Base-by-base conservation (phyloP, 768 basidiomycete species). In the Kwoniella sp. region DNA sequence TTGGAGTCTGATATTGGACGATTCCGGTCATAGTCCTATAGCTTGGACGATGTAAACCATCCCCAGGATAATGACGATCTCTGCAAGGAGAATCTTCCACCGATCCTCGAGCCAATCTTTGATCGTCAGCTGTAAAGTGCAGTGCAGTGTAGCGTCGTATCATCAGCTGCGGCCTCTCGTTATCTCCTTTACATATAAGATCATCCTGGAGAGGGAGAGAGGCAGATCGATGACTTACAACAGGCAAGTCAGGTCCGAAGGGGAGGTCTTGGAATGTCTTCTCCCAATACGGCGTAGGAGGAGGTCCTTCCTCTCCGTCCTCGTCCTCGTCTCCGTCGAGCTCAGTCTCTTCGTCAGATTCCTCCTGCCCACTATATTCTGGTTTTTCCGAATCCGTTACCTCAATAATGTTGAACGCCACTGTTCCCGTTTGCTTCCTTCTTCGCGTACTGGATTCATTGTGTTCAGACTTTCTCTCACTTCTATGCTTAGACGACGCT, bases 41-140 rank as follows among this genome's bases (percentile, higher is more conserved):
- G 61, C 63, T 41, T 70, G 69, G 5, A 70, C 31, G n/a, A 64
- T 45, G 55, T 67, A 70, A 30, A 65, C 69, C 23, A 70, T 31
- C 31, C 48, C 41, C n/a, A 70, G n/a, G 4, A 67, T 34, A 12
- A 29, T 54, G 8, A 55, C 50, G 12, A 65, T 38, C 51, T 70
- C 65, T 13, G 55, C 61, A 7, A 59, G 22, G 0, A 70, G 15
- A 17, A 60, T 25, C 22, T 65, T 60, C 66, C 66, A 71, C n/a
- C 60, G 52, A 23, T 65, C 62, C 52, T 50, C 45, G 2, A 70
- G 4, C 62, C 65, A 63, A 11, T 45, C 41, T 20, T 20, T 9
- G 8, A 45, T 11, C 11, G 41, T 20, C 11, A 45, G 41, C 41
- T 45, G 41, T 20, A 17, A n/a, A n/a, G n/a, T n/a, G n/a, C n/a